phyloP scores from a whole-genome alignment of 2,329 filamentous ascomycete genomes.

The Aspergillus sp. region DNA sequence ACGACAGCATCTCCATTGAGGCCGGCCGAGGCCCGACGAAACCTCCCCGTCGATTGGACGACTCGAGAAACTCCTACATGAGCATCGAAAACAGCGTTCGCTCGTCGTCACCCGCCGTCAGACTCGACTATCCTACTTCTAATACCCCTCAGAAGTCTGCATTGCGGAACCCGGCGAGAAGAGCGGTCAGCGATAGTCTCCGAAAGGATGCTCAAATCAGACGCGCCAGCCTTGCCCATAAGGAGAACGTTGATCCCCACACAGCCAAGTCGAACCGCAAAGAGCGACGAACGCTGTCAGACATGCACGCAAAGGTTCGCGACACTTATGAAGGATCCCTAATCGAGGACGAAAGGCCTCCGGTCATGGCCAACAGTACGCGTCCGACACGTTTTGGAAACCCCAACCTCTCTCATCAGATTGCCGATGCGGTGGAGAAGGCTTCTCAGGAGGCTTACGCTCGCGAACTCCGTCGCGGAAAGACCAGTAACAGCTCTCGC shows the following conservation, averaged over 20 bases:
- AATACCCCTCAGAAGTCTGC: conserved; percentile 39
- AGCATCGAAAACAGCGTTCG: conserved; percentile 49
- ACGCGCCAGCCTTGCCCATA: conserved; percentile 43
- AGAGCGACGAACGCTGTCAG: conserved; percentile 53
- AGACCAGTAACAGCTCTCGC: conserved; percentile 25
- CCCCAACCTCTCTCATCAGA: conserved; percentile 44
- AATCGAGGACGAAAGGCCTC: conserved; percentile 53
- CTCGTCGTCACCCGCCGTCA: conserved; percentile 44
- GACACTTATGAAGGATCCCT: conserved; percentile 56
- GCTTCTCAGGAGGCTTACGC: conserved; percentile 40
- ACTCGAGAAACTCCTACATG: conserved; percentile 54
- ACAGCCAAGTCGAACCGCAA: conserved; percentile 37
- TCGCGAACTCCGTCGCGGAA: conserved; percentile 33
- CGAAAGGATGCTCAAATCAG: conserved; percentile 45
- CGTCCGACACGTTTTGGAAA: conserved; percentile 59
- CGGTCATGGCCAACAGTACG: conserved; percentile 44
- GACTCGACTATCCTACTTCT: conserved; percentile 39
- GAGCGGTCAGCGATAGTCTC: conserved; percentile 39
- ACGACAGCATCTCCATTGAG: conserved; percentile 58
- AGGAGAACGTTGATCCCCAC: conserved; percentile 43
- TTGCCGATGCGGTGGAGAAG: conserved; percentile 41
- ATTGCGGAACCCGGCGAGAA: conserved; percentile 30
- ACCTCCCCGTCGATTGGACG: conserved; percentile 40
- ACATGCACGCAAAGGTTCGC: conserved; percentile 57
- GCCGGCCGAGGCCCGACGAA: conserved; percentile 55